These are phyloP conservation scores for Coemansia sp. DNA, from an alignment of 192 early-diverging fungal genomes.

Conservation along the genomic window DNA sequence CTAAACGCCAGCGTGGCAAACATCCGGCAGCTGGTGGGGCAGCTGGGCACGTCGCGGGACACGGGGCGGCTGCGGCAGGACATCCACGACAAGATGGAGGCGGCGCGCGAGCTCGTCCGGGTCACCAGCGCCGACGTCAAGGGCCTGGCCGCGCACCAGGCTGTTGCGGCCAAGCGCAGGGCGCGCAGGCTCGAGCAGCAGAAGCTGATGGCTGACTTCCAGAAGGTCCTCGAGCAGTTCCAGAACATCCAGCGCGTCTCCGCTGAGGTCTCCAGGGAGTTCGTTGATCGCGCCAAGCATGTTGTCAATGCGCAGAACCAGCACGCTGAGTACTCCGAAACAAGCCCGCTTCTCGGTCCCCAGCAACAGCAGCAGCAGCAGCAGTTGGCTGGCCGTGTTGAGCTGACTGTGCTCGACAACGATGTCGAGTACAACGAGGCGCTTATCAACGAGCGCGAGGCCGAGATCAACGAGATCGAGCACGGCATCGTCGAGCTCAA, in stretches of 20 bases:
- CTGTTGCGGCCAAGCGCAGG: conserved; percentile 24
- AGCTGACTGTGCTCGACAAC: conserved; percentile 78
- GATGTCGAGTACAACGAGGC: conserved; percentile 94
- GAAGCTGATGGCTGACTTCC: conserved; percentile 94
- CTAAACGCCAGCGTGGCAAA: conserved; percentile 83
- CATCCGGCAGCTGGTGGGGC: conserved; percentile 74
- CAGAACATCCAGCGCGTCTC: conserved; percentile 81
- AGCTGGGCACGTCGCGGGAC: conserved; percentile 77
- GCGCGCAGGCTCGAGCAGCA: conserved; percentile 86
- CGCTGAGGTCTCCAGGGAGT: conserved; percentile 81
- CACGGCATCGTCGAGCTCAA: conserved; percentile 91
- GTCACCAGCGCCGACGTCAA: conserved; percentile 78
- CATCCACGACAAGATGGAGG: conserved; percentile 67
- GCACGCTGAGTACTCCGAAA: conserved; percentile 25
- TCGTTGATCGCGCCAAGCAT: conserved; percentile 74
- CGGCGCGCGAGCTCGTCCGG: conserved; percentile 79
- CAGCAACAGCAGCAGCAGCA: conserved; percentile 34
- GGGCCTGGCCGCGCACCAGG: conserved; percentile 61
- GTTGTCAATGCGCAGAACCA: conserved; percentile 22
- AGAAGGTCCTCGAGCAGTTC: conserved; percentile 86
- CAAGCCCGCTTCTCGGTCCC: conserved; percentile 23
- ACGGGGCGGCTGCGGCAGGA: conserved; percentile 67
- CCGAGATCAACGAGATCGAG: conserved; percentile 90
- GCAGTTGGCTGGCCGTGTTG: conserved; percentile 47
- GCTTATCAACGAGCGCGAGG: conserved; percentile 90